phyloP scores from a whole-genome alignment of 1,139 yeast species.

The Ashbya aceris region DNA sequence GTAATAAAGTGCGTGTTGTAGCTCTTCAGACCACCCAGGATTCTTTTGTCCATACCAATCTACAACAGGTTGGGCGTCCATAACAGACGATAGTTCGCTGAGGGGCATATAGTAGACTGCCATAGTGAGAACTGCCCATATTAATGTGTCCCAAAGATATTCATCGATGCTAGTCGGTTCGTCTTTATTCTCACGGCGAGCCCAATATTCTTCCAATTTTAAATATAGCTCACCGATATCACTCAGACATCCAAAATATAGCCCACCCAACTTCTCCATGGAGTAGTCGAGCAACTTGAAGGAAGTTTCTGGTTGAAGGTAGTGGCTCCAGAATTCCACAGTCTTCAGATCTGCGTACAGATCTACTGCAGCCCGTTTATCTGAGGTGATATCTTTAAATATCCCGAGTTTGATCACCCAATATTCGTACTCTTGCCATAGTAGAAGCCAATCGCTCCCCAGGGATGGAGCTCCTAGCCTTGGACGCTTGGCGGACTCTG shows the following conservation, averaged over 20 bases:
- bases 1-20: conserved; percentile 10
- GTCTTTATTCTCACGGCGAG: conserved; percentile 9
- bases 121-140: conserved; percentile 26
- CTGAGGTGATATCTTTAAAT: conserved; percentile 11
- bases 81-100: conserved; percentile 9
- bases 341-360: conserved; percentile 9
- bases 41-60: conserved; percentile 7
- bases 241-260: conserved; percentile 26
- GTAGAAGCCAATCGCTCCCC: not conserved
- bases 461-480: no score
- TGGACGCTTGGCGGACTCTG: conserved; percentile 1
- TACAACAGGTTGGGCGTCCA: conserved; percentile 10
- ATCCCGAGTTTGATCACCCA: conserved; percentile 24
- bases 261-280: conserved; percentile 25
- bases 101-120: conserved; percentile 23
- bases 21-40: conserved; percentile 12
- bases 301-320: conserved; percentile 14
- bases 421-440: conserved; percentile 26
- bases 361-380: conserved; percentile 4
- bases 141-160: conserved; percentile 18
- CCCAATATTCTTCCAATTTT: conserved; percentile 22
- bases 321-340: conserved; percentile 11
- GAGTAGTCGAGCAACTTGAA: conserved; percentile 24
- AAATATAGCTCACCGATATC: conserved; percentile 26
- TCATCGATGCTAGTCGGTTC: conserved; percentile 15